Conservation (phyloP, 805 yeast species). For the Kluyveromyces dobzhanskii region DNA sequence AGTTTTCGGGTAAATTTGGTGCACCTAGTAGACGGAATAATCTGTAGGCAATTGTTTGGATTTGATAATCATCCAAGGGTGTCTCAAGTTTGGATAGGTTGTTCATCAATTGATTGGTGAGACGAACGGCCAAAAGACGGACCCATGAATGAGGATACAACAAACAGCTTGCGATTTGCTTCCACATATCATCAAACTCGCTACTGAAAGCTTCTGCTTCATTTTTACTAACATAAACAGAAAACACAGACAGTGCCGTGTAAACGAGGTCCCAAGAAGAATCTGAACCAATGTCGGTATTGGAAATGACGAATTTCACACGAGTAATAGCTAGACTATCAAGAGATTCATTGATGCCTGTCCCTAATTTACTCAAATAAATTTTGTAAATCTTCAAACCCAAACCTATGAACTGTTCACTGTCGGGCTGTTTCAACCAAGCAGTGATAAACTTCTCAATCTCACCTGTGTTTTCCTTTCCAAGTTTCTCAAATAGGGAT, state of each 20-base stretch:
- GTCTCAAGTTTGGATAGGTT: slow-evolving; percentile 28
- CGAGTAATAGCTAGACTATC: slow-evolving; percentile 34
- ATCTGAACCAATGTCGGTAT: slow-evolving; percentile 34
- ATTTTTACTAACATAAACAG: slow-evolving; percentile 33
- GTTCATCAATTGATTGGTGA: slow-evolving; percentile 45
- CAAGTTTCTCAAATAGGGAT: slow-evolving; percentile 45
- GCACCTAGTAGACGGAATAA: slow-evolving; percentile 75
- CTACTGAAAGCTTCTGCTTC: slow-evolving; percentile 22
- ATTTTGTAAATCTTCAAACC: slow-evolving; percentile 67
- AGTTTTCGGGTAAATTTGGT: slow-evolving; percentile 54
- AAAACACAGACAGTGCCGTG: slow-evolving; percentile 47
- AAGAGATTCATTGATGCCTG: slow-evolving; percentile 31
- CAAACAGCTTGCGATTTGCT: slow-evolving; percentile 41
- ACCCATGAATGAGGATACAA: slow-evolving; percentile 92
- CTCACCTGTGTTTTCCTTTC: slow-evolving; percentile 24
- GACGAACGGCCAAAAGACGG: slow-evolving; percentile 54
- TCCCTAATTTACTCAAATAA: slow-evolving; percentile 43
- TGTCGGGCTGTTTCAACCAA: slow-evolving; percentile 56
- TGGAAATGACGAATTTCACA: slow-evolving; percentile 29
- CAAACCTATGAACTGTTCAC: slow-evolving; percentile 52
- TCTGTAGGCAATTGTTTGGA: slow-evolving; percentile 64
- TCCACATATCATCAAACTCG: slow-evolving; percentile 40
- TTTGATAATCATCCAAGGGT: slow-evolving; percentile 35
- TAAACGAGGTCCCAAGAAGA: slow-evolving; percentile 75
- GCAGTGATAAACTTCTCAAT: slow-evolving; percentile 35